Evolutionary conservation across 2,329 filamentous ascomycete genomes (phyloP), one percentile per base, ranked within the genome.

Genomic region (Iodosphaeria phyllophila): DNA sequence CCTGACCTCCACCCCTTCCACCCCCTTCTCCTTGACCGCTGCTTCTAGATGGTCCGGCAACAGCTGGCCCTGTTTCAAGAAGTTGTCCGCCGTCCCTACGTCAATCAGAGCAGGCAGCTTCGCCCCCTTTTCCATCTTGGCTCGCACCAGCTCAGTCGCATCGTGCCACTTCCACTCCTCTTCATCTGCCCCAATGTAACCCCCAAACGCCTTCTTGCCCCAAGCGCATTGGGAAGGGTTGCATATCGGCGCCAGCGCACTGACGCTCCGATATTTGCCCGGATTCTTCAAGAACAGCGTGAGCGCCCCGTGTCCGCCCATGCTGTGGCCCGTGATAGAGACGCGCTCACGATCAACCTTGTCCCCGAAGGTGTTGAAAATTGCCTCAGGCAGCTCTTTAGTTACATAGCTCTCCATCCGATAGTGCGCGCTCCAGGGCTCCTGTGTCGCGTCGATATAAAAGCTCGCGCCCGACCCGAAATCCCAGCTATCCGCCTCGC

Each of bases 241-340:
- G 25, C 72, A 52, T 41, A 95, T 91, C 12, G 86, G 86, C 24
- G 89, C 79, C 44, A 91, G 92, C 2, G 86, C 86, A 32, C 75
- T 84, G 29, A 89, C 82, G 35, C 72, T 80, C 56, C 74, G 77
- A 61, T 92, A 98, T 56, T 67, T 71, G 34, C 78, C 82, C 0
- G 89, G 84, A 53, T 95, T 76, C 58, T 80, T 86, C 26, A 98
- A 63, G 58, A 78, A 95, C 39, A 95, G 55, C 22, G 84, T 92
- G 38, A 98, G 58, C 22, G 89, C 89, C 33, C 89, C 89, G 51
- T 98, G 89, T 0, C 89, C 89, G 36, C 89, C 89, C 89, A 98
- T 98, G 40, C 74, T 84, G 56, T 98, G 89, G 5, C 89, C 89
- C 20, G 79, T 80, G 41, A 98, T 89, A 49, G 74, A 76, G 28